Evolutionary conservation across 257 asterid species (phyloP).

Genomic region (Nicotiana obtusifolia): DNA sequence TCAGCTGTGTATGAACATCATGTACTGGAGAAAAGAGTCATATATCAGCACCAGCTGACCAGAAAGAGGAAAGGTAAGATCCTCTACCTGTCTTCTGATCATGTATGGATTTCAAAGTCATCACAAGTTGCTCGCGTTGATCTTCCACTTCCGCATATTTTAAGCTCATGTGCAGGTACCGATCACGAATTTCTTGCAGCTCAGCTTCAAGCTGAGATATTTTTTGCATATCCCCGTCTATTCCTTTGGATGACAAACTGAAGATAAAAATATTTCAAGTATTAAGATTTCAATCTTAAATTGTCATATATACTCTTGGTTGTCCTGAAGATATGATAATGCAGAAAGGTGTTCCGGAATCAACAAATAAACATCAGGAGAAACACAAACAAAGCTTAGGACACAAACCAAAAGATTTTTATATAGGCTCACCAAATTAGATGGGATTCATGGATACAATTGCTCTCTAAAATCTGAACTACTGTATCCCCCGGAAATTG

Average conservation of each 20-base stretch:
- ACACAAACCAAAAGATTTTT: neutral
- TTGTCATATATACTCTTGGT: neutral
- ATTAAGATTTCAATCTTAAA: neutral
- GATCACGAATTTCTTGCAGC: constrained; percentile 37
- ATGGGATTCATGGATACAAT: neutral
- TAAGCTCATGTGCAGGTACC: constrained; percentile 40
- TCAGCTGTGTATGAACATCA: neutral
- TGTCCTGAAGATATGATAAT: neutral
- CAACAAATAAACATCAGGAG: neutral
- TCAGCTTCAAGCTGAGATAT: constrained; percentile 27
- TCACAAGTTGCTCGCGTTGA: constrained; percentile 40
- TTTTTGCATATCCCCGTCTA: constrained; percentile 1
- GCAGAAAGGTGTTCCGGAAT: neutral
- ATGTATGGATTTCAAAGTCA: constrained; percentile 30
- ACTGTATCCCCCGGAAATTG: neutral
- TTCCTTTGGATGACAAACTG: constrained; percentile 8
- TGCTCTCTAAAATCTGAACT: constrained; percentile 5
- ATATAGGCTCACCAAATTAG: neutral
- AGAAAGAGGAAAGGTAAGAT: neutral
- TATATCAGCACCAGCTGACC: neutral
- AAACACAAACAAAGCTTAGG: neutral
- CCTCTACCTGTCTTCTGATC: constrained; percentile 2
- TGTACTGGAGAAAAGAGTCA: neutral
- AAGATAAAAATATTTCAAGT: neutral
- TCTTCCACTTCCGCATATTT: constrained; percentile 46